Percentiles rank a stretch among this genome's conserved stretches.
Conservation (phyloP, 2,329 filamentous ascomycete species). For the Cordyceps pruinosa region DNA sequence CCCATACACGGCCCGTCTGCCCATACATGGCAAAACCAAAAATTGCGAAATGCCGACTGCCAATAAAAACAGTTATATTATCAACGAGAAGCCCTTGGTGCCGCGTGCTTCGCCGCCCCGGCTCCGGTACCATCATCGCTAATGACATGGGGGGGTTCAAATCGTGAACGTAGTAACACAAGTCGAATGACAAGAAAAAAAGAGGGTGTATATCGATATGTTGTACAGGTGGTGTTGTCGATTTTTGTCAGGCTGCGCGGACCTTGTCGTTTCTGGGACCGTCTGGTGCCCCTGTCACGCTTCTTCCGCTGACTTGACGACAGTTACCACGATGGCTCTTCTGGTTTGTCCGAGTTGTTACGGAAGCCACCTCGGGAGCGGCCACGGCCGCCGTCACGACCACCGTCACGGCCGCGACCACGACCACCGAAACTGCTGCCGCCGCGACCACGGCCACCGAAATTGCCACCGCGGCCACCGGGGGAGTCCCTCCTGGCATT, state of each 20-base stretch:
- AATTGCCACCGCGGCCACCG: constrained; percentile 3
- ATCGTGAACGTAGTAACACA: constrained; percentile 10
- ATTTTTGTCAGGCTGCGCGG: not conserved
- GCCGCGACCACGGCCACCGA: not conserved
- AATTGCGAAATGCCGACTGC: not conserved
- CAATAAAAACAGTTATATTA: not conserved
- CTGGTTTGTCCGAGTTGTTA: not conserved
- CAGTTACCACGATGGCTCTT: not conserved
- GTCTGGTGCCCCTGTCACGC: not conserved
- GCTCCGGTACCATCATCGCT: not conserved
- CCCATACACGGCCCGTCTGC: not conserved
- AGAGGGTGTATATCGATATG: not conserved
- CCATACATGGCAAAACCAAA: not conserved
- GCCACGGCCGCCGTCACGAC: constrained; percentile 6
- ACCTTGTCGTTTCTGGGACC: not conserved
- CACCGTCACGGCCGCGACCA: not conserved
- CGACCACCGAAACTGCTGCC: not conserved
- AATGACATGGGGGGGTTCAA: not conserved
- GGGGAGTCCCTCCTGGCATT: constrained; percentile 12
- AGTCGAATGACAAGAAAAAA: constrained; percentile 1
- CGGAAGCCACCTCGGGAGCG: constrained; percentile 9
- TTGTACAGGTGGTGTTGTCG: constrained; percentile 5
- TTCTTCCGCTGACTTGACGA: not conserved
- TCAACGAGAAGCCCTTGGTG: not conserved
- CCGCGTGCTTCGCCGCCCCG: not conserved